These are phyloP conservation scores for Fusarium solani-melongenae DNA, from an alignment of 2,329 filamentous ascomycete species.

Conservation along the genomic window DNA sequence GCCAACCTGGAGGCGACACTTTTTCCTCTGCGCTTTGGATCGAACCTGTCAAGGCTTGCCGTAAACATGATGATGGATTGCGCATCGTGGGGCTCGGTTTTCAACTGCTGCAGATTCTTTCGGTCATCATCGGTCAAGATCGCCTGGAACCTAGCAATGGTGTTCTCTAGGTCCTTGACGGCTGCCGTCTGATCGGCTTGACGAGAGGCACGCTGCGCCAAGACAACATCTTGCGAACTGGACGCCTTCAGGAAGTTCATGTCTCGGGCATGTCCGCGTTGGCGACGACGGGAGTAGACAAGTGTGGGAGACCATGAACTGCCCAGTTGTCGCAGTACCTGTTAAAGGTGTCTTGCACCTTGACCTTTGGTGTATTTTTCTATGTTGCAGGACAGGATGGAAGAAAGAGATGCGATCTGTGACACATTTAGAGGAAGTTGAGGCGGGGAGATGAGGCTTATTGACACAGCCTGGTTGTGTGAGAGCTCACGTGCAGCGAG, in stretches of 20 bases:
- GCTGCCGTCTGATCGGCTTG: neutral
- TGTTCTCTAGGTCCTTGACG: neutral
- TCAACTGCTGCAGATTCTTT: conserved; percentile 10
- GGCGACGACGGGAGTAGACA: neutral
- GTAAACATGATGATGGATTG: conserved; percentile 31
- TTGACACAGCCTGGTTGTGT: neutral
- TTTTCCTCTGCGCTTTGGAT: conserved; percentile 13
- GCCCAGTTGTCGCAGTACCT: neutral
- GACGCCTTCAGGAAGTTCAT: neutral
- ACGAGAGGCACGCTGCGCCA: neutral
- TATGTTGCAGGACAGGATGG: neutral
- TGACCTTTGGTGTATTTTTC: neutral
- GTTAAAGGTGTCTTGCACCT: neutral
- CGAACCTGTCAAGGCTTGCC: conserved; percentile 4
- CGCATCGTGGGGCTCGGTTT: conserved; percentile 1
- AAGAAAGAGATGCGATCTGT: neutral
- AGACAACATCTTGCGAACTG: neutral
- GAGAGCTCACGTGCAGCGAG: neutral
- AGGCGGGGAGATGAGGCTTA: neutral
- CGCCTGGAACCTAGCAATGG: conserved; percentile 18
- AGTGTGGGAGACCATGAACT: neutral
- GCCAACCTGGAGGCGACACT: conserved; percentile 22
- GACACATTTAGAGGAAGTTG: neutral
- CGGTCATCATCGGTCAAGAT: conserved; percentile 18
- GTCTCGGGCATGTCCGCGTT: neutral